These are phyloP conservation scores for Adansonia madagascariensis DNA, from an alignment of 441 rosid species.

Conservation along the genomic window DNA sequence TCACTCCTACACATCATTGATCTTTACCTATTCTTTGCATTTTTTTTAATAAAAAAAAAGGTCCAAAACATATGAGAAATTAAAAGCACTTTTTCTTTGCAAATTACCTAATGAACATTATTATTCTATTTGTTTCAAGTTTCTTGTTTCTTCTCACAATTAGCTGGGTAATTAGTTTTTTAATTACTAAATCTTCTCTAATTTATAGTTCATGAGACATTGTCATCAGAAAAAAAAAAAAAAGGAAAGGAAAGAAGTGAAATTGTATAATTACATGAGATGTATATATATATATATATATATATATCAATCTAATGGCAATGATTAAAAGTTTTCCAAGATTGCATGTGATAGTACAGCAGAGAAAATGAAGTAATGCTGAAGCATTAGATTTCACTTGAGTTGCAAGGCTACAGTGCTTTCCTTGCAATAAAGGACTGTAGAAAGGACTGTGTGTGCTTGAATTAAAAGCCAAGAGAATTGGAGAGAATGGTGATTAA, in stretches of 20 bases:
- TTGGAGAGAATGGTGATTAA: not conserved
- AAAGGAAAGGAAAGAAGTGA: not conserved
- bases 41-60: not conserved
- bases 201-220: too few relatives aligned
- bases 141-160: too few relatives aligned
- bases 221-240: too few relatives aligned
- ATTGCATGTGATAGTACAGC: not conserved
- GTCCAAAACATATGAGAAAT: not conserved
- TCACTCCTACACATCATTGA: not conserved
- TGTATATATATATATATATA: not conserved
- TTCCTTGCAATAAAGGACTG: not conserved
- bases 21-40: not conserved
- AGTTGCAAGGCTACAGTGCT: not conserved
- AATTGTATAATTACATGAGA: not conserved
- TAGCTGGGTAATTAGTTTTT: not conserved
- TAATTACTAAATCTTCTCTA: not conserved
- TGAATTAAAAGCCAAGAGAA: conserved; percentile 19
- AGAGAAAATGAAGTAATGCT: not conserved
- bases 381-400: not conserved
- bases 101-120: not conserved
- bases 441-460: not conserved
- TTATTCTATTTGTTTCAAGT: too few relatives aligned
- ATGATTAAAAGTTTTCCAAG: not conserved
- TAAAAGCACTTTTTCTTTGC: not conserved
- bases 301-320: not conserved